Percentiles rank a stretch among this genome's conserved stretches.
Evolutionary conservation across 768 basidiomycete genomes (phyloP).

Genomic region (Jaapia argillacea): DNA sequence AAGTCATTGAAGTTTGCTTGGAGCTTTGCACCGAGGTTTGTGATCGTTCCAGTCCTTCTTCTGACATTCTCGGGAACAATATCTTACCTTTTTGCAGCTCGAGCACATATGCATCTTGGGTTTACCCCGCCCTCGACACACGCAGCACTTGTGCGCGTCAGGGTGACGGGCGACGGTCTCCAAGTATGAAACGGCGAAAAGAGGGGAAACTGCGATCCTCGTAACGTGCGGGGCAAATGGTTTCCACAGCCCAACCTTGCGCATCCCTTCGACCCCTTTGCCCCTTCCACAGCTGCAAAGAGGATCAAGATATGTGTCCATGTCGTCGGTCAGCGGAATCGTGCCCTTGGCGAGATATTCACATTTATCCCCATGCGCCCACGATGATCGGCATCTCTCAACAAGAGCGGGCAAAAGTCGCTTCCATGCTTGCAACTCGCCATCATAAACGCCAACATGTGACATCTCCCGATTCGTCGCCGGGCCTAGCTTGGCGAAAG

Average conservation of each 20-base stretch:
- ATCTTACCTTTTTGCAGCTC: constrained; percentile 27
- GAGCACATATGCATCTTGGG: constrained; percentile 23
- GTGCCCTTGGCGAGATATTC: constrained; percentile 27
- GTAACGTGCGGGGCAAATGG: constrained; percentile 32
- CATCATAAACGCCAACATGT: constrained; percentile 13
- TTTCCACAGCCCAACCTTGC: constrained; percentile 23
- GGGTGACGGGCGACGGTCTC: constrained; percentile 23
- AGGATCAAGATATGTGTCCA: constrained; percentile 19
- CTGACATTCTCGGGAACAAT: constrained; percentile 37
- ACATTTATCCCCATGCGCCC: constrained; percentile 37
- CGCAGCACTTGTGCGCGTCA: constrained; percentile 14
- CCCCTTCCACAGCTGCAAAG: constrained; percentile 47
- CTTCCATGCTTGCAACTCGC: constrained; percentile 37
- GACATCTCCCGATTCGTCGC: too few species aligned
- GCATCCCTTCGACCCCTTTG: constrained; percentile 31
- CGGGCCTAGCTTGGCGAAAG: too few species aligned
- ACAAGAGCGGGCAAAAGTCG: constrained; percentile 37
- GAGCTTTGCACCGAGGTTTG: constrained; percentile 23
- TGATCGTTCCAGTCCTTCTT: constrained; percentile 36
- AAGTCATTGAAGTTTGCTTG: neutral
- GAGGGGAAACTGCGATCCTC: constrained; percentile 39
- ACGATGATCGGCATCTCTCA: constrained; percentile 45
- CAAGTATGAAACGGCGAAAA: constrained; percentile 42
- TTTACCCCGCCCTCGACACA: constrained; percentile 21
- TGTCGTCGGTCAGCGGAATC: constrained; percentile 29